Base-by-base conservation (phyloP, 106 monocot species). In the Dendrobium catenatum region DNA sequence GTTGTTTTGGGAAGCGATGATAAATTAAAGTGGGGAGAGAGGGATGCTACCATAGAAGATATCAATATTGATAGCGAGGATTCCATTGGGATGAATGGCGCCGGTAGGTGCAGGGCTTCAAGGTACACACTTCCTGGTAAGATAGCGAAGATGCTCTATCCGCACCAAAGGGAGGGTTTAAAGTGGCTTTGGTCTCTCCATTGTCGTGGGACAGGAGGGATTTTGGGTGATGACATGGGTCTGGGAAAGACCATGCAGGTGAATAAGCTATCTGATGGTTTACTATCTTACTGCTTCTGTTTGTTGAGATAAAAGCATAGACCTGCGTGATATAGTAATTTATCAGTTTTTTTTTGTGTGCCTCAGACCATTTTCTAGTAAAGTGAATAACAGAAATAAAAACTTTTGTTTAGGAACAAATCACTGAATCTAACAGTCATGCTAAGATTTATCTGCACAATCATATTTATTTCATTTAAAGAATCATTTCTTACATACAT, bases 221-320 rank as follows among this genome's bases (percentile, higher is more conserved):
- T 99, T 82, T 81, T 99, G 27, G 99, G 99, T 6, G 99, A 99
- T 87, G 99, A 99, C 77, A 99, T 99, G 99, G 99, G 99, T 0
- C 82, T 99, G 41, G 99, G 99, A 26, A 99, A 99, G 83, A 99
- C 99, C n/a, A 99, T 99, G 93, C 99, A 95, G 95, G 98, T 94
- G 51, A 78, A 78, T 54, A n/a, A 49, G 27, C 76, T 76, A 47
- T 61, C 18, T 44, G 19, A 18, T 74, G 6, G 42, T 44, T 70
- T 70, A 61, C 70, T 37, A 66, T 51, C 26, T 66, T 24, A 70
- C 37, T 37, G 33, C 37, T 70, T 70, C 22, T 61, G 61, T 61
- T 22, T 61, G 61, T 22, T 22, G 61, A 22, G 6, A 19, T 6
- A 24, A 3, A 61, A n/a, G 22, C 61, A 61, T 61, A 5, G 61